phyloP scores from a whole-genome alignment of 106 monocot species.

The Dactylorhiza incarnata region DNA sequence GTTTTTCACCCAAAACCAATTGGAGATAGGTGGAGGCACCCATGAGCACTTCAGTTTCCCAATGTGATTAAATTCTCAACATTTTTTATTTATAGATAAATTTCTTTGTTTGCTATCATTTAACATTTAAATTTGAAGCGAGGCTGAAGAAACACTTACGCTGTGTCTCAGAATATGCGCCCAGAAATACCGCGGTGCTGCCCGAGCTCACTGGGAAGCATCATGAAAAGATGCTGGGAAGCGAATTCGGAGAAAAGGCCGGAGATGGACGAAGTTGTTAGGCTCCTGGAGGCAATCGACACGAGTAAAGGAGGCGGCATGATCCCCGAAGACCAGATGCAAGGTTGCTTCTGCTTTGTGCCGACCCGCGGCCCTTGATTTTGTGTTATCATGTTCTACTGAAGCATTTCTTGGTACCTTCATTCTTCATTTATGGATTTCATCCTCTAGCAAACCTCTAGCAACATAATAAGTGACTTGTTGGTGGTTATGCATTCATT shows the following conservation, averaged over 20 bases:
- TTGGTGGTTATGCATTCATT: too few species aligned
- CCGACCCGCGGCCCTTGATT: constrained; percentile 7
- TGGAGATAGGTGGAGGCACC: too few species aligned
- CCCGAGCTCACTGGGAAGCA: constrained; percentile 41
- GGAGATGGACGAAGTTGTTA: constrained; percentile 57
- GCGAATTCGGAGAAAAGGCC: constrained; percentile 51
- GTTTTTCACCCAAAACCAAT: neutral
- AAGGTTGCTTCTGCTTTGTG: constrained; percentile 20
- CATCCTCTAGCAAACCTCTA: too few species aligned
- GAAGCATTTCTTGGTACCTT: too few species aligned
- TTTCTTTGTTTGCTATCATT: neutral
- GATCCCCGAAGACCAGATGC: constrained; percentile 42
- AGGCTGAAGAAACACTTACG: neutral
- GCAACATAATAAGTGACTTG: too few species aligned
- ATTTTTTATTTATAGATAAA: neutral
- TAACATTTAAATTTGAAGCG: neutral
- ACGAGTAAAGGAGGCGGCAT: constrained; percentile 63
- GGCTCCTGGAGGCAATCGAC: constrained; percentile 45
- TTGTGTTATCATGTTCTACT: neutral
- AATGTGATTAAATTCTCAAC: too few species aligned
- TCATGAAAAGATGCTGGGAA: constrained; percentile 64
- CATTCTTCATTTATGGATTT: too few species aligned
- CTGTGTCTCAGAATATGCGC: constrained; percentile 33
- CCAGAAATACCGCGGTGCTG: constrained; percentile 66
- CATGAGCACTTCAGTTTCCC: too few species aligned